Conservation (phyloP, 169 alveolate genomes). For the Plasmodium blacklocki region DNA sequence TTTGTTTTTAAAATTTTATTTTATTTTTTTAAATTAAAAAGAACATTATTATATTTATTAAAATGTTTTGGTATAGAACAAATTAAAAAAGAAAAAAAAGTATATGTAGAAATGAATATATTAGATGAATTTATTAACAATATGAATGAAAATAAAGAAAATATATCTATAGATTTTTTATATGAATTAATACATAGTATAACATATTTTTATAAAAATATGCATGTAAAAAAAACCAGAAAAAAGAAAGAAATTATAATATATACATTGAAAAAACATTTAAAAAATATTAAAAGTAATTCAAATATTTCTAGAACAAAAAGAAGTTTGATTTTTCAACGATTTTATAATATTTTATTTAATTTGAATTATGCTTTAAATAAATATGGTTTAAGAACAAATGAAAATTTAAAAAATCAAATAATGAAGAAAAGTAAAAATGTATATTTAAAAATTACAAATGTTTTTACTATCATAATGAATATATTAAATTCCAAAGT, state of each 20-base stretch:
- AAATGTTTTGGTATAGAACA: slow-evolving; percentile 36
- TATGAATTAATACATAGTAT: slow-evolving; percentile 22
- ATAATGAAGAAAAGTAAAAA: slow-evolving; percentile 22
- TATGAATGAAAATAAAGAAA: slow-evolving; percentile 14
- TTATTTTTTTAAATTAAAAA: slow-evolving; percentile 35
- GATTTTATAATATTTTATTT: slow-evolving; percentile 36
- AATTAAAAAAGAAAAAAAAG: slow-evolving; percentile 28
- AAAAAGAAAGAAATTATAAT: slow-evolving; percentile 15
- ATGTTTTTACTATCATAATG: slow-evolving; percentile 26
- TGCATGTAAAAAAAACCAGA: slow-evolving; percentile 23
- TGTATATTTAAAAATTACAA: slow-evolving; percentile 36
- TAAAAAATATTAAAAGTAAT: slow-evolving; percentile 1
- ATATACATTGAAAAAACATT: slow-evolving; percentile 18
- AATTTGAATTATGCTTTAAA: slow-evolving; percentile 39
- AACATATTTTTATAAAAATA: slow-evolving; percentile 25
- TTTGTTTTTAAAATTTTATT: slow-evolving; percentile 22
- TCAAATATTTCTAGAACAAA: not conserved
- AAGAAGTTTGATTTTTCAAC: not conserved
- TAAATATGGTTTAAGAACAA: slow-evolving; percentile 42
- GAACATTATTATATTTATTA: slow-evolving; percentile 35
- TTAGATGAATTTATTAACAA: slow-evolving; percentile 21
- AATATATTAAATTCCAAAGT: slow-evolving; percentile 21
- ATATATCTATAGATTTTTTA: slow-evolving; percentile 17
- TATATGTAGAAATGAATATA: slow-evolving; percentile 24
- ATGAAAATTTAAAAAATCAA: slow-evolving; percentile 26